Percentiles rank a stretch among this genome's conserved stretches.
phyloP scores from a whole-genome alignment of 805 yeast genomes.

The Metschnikowia amazonensis region DNA sequence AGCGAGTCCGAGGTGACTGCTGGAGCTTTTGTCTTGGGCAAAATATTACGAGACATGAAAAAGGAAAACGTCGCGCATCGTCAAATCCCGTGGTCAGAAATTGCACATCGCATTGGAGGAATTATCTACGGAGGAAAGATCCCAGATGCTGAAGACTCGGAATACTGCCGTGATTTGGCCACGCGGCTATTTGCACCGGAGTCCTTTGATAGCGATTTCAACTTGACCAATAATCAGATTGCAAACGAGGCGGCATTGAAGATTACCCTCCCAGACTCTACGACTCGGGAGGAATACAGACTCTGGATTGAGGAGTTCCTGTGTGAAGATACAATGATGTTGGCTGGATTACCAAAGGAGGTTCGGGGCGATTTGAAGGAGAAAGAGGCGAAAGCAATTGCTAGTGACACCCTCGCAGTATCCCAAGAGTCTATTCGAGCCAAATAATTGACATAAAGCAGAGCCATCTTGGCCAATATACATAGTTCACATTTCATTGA shows the following conservation, averaged over 20 bases:
- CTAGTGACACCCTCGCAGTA: slow-evolving; percentile 1
- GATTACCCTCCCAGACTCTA: slow-evolving; percentile 49
- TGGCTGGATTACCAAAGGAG: slow-evolving; percentile 49
- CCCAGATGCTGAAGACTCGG: slow-evolving; percentile 39
- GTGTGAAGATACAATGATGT: slow-evolving; percentile 45
- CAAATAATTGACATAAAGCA: neutral
- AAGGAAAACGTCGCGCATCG: slow-evolving; percentile 3
- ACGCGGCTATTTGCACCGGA: slow-evolving; percentile 33
- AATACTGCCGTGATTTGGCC: slow-evolving; percentile 33
- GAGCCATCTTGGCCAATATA: neutral
- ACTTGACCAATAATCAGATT: slow-evolving; percentile 31
- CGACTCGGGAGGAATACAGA: slow-evolving; percentile 27
- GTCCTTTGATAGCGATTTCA: slow-evolving; percentile 42
- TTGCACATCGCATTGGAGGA: slow-evolving; percentile 47
- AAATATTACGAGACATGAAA: slow-evolving; percentile 27
- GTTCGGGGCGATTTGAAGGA: slow-evolving; percentile 35
- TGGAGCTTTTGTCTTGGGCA: slow-evolving; percentile 43
- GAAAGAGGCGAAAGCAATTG: slow-evolving; percentile 19
- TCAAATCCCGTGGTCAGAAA: slow-evolving; percentile 50
- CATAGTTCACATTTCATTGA: slow-evolving; percentile 7
- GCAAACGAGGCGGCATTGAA: slow-evolving; percentile 13
- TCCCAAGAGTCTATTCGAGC: neutral
- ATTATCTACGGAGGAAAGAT: slow-evolving; percentile 68
- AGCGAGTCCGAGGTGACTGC: slow-evolving; percentile 66
- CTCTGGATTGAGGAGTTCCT: slow-evolving; percentile 57